Percentiles rank a stretch among this genome's conserved stretches.
Evolutionary conservation across 2,329 filamentous ascomycete genomes (phyloP).

Genomic region (Apiospora pterosperma): DNA sequence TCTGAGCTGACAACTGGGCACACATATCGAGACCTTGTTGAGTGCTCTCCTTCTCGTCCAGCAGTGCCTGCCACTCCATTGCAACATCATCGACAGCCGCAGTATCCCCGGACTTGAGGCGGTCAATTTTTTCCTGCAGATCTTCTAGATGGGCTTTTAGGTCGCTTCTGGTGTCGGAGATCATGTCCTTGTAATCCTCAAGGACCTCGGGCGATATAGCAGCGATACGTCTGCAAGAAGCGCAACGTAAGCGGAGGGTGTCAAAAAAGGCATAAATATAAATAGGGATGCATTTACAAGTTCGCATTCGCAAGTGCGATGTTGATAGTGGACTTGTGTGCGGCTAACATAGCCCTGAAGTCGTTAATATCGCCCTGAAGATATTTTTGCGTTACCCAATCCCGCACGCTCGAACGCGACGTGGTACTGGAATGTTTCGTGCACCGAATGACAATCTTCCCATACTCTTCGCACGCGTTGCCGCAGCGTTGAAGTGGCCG

Average conservation of each 20-base stretch:
- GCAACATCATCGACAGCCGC: not conserved
- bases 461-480: slow-evolving; percentile 9
- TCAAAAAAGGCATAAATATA: not conserved
- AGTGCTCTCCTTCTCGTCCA: slow-evolving; percentile 11
- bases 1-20: slow-evolving; percentile 8
- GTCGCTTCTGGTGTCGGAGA: slow-evolving; percentile 4
- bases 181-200: slow-evolving; percentile 12
- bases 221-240: not conserved
- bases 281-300: not conserved
- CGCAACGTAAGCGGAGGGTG: not conserved
- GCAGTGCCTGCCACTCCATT: slow-evolving; percentile 5
- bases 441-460: slow-evolving; percentile 4
- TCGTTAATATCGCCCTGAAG: slow-evolving; percentile 7
- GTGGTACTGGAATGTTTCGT: slow-evolving; percentile 3
- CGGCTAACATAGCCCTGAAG: slow-evolving; percentile 7
- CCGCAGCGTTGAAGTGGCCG: slow-evolving; percentile 6
- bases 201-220: slow-evolving; percentile 7
- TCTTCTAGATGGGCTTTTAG: slow-evolving; percentile 5
- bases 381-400: slow-evolving; percentile 10
- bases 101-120: not conserved
- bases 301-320: slow-evolving; percentile 10
- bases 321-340: slow-evolving; percentile 10
- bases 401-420: slow-evolving; percentile 7
- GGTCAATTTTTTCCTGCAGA: slow-evolving; percentile 8
- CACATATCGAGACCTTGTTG: slow-evolving; percentile 10